These are phyloP conservation scores for Nectriaceae sp. DNA, from an alignment of 2,329 filamentous ascomycete species.

Conservation along the genomic window DNA sequence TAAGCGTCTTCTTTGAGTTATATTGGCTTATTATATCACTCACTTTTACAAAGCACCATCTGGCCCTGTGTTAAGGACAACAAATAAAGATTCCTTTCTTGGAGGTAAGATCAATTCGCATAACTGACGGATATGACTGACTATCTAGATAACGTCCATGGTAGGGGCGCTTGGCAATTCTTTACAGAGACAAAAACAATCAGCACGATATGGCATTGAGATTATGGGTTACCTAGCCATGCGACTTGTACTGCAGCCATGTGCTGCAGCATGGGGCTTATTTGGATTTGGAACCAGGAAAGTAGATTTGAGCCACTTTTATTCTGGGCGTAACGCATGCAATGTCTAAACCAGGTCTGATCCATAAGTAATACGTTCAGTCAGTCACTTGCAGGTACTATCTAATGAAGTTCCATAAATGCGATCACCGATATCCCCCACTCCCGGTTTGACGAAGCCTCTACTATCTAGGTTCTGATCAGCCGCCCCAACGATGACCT, in stretches of 20 bases:
- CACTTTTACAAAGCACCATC: slow-evolving; percentile 8
- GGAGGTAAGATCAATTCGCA: slow-evolving; percentile 17
- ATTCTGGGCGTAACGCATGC: no score
- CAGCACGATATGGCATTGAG: background rate
- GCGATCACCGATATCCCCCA: slow-evolving; percentile 51
- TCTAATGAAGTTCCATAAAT: slow-evolving; percentile 54
- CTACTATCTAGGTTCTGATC: slow-evolving; percentile 50
- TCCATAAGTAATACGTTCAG: no score
- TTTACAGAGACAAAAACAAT: background rate
- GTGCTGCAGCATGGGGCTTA: no score
- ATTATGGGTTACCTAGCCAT: background rate
- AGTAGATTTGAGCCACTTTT: no score
- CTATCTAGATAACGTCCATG: background rate
- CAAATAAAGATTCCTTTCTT: slow-evolving; percentile 29
- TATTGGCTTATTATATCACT: background rate
- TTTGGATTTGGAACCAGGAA: no score
- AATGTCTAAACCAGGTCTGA: no score
- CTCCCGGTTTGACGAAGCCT: slow-evolving; percentile 52
- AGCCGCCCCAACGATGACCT: slow-evolving; percentile 38
- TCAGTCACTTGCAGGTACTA: no score
- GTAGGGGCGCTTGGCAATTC: background rate
- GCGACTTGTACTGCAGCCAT: no score
- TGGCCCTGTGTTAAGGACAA: slow-evolving; percentile 18
- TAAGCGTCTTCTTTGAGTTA: background rate
- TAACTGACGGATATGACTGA: background rate